Evolutionary conservation across 2,329 filamentous ascomycete species (phyloP), one percentile per base, ranked within the genome.

Genomic region (Mycocentrospora acerina): DNA sequence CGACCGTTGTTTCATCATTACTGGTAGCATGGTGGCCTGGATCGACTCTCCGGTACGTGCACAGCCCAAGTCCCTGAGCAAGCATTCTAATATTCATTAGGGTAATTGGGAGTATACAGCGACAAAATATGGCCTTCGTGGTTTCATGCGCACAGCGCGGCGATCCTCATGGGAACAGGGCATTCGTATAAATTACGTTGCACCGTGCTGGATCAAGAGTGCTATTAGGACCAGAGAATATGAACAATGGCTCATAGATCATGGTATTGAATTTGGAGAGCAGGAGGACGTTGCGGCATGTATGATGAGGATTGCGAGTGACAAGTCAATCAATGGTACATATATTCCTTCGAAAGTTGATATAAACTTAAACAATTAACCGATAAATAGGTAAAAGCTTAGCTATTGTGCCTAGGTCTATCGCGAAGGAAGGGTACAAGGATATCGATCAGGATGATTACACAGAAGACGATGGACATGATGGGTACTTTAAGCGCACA

Each of bases 401-500:
- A 17, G 70, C 70, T 64, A 71, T 71, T 18, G 64, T 59, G 5
- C 69, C 69, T 7, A 53, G 62, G 16, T 62, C 62, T 1, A 39
- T 63, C n/a, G 60, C 63, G 3, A 67, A 69, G 27, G 62, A 70
- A 45, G 69, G 70, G 0, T 73, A 64, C 44, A 66, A 60, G 52
- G 70, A 72, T 42, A 55, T 67, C 7, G 62, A 67, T 29, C 57
- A 64, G 46, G 68, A 71, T 35, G 68, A 72, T 24, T 56, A 54
- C 32, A 53, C 46, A 3, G 47, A 56, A 29, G 62, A 70, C 18
- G 68, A 70, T 26, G 51, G 51, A 7, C 48, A 55, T 32, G 37
- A 32, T 25, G 59, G 48, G 4, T 70, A 71, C 31, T 55, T 72
- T 19, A 69, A 68, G 40, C 57, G 60, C 15, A 63, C 58, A 7